A percentile compares a stretch with the other conserved stretches of the same genome.
These are phyloP conservation scores for Ajuga chamaepitys DNA, from an alignment of 257 asterid species.

Conservation along the genomic window DNA sequence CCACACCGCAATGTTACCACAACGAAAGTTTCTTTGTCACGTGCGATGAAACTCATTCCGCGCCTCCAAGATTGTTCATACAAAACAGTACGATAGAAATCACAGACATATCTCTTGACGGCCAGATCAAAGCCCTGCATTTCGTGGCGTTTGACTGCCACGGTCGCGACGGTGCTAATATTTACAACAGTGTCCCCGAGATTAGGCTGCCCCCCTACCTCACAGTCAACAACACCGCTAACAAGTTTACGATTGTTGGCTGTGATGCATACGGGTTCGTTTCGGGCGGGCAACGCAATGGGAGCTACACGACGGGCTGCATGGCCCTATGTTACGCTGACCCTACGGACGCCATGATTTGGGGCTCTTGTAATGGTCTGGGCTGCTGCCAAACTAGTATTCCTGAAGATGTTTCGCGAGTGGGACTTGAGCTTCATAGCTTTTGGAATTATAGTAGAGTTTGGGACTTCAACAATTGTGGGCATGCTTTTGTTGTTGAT, in stretches of 20 bases:
- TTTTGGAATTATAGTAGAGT: neutral
- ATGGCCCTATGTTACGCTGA: slow-evolving; percentile 15
- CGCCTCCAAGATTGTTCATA: neutral
- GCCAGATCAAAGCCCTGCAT: slow-evolving; percentile 11
- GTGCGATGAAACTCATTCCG: neutral
- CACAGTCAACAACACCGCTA: slow-evolving; percentile 1
- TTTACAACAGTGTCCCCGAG: fast-evolving
- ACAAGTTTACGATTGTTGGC: slow-evolving; percentile 28
- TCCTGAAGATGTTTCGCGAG: neutral
- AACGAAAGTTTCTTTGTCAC: neutral
- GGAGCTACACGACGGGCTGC: slow-evolving; percentile 20
- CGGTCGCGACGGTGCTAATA: neutral
- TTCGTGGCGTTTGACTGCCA: slow-evolving; percentile 13
- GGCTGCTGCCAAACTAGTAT: slow-evolving; percentile 32
- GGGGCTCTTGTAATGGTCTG: slow-evolving; percentile 13
- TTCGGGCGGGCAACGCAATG: neutral
- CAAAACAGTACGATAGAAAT: neutral
- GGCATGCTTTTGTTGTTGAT: slow-evolving; percentile 24
- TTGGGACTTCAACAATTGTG: slow-evolving; percentile 2
- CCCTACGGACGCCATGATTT: neutral
- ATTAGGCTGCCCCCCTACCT: fast-evolving
- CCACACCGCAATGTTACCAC: neutral
- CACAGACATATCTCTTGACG: slow-evolving; percentile 2
- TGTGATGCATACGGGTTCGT: slow-evolving; percentile 22
- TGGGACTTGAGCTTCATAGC: neutral